Evolutionary conservation across 1,284 basidiomycete genomes (phyloP), one percentile per base, ranked within the genome.

Genomic region (Puccinia hordei): DNA sequence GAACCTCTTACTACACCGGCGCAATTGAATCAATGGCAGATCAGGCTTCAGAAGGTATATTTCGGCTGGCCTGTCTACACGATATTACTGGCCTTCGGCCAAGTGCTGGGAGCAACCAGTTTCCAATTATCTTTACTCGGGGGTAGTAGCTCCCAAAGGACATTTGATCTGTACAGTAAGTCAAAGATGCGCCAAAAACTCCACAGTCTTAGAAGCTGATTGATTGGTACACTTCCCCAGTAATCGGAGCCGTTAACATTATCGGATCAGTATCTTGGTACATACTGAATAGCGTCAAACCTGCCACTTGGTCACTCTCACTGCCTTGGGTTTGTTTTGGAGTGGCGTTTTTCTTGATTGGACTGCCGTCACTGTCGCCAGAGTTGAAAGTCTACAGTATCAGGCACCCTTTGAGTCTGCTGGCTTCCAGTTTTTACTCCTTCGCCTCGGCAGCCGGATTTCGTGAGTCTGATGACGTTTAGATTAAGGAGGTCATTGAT

Each of bases 51-150:
- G 49, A 59, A 81, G 46, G 79, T 81, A 19, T 81, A 81, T 66
- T 63, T 87, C 68, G 91, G 92, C 73, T 96, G 94, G 94, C 94
- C 94, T 1, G 85, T 95, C 82, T 96, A 96, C 86, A 92, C 93
- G 44, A 92, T 95, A 83, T 88, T 95, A 83, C 91, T 95, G 81
- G 93, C 91, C 55, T 83, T 92, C 55, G 94, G 93, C 72, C 93
- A 94, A 88, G 90, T 90, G 90, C 85, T 93, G 82, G 90, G 90
- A 82, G 91, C 92, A 53, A 94, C 93, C n/a, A 95, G 93, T 85
- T 96, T 95, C 90, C 94, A 96, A 87, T 92, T 95, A 83, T 94
- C 93, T 30, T 87, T 95, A 38, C 88, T 95, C 51, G 91, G 92
- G 33, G 94, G 94, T 77, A 90, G 91, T 83, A 94, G 93, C 84